Conservation (phyloP, 306 rosid species). For the Nissolia schottii region DNA sequence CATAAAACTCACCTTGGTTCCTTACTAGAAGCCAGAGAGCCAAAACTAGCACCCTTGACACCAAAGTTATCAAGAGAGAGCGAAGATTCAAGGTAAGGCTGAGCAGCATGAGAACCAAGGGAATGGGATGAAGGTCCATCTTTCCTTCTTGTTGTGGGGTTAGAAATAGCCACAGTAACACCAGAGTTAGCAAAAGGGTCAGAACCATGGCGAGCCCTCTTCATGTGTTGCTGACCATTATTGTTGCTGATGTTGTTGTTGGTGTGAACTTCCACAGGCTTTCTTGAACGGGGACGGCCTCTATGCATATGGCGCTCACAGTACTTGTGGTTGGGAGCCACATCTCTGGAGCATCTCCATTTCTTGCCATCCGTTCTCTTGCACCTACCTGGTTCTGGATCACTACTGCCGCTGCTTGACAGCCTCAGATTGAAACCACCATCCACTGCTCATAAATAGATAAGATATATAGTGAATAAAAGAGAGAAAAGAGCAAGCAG, state of each 20-base stretch:
- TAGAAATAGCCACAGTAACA: constrained; percentile 24
- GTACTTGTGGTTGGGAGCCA: constrained; percentile 67
- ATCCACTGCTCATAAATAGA: constrained; percentile 27
- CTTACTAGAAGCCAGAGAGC: constrained; percentile 26
- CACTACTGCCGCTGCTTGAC: constrained; percentile 39
- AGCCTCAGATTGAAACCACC: constrained; percentile 51
- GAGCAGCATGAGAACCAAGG: constrained; percentile 28
- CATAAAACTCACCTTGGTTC: constrained; percentile 41
- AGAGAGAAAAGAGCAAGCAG: not conserved
- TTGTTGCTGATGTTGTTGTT: not conserved
- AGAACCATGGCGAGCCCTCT: constrained; percentile 51
- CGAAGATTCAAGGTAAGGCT: constrained; percentile 36
- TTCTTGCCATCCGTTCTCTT: constrained; percentile 82
- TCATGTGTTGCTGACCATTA: constrained; percentile 15
- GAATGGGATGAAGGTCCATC: constrained; percentile 39
- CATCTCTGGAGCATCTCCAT: constrained; percentile 88
- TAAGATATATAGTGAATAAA: not conserved
- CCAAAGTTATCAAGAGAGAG: constrained; percentile 28
- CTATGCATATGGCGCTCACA: constrained; percentile 89
- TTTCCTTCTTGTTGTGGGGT: constrained; percentile 25
- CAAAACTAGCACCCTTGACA: constrained; percentile 31
- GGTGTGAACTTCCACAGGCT: constrained; percentile 83
- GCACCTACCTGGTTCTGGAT: constrained; percentile 76
- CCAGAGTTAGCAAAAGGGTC: constrained; percentile 22
- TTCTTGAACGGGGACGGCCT: constrained; percentile 99